Conservation (phyloP, 1,284 basidiomycete species). For the Salmacisia buchloeana region DNA sequence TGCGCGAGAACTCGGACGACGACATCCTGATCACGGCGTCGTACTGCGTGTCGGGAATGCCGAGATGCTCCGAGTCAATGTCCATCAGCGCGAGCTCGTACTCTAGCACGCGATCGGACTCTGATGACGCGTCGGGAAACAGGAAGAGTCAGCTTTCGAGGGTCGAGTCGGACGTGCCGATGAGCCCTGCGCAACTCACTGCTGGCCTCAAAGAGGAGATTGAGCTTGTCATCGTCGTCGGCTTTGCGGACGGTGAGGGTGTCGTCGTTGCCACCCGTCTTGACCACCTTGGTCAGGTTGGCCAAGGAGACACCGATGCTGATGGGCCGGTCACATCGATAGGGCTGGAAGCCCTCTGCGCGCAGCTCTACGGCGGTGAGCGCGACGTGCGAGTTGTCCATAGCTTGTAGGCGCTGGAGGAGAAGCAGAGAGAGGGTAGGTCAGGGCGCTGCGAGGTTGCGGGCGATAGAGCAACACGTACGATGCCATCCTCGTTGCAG, state of each 20-base stretch:
- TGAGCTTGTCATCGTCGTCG: constrained; percentile 85
- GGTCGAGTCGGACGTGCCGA: constrained; percentile 17
- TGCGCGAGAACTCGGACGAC: constrained; percentile 79
- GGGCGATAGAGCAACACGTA: constrained; percentile 52
- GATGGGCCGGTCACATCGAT: constrained; percentile 93
- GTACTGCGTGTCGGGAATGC: constrained; percentile 97
- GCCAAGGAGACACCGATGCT: constrained; percentile 62
- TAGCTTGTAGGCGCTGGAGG: constrained; percentile 65
- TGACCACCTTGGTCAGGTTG: constrained; percentile 89
- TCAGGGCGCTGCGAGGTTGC: neutral
- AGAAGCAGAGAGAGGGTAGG: neutral
- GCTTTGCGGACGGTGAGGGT: constrained; percentile 82
- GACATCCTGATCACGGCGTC: constrained; percentile 88
- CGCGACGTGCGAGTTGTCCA: constrained; percentile 99
- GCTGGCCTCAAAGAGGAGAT: constrained; percentile 83
- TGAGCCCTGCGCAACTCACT: constrained; percentile 65
- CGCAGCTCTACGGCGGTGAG: constrained; percentile 74
- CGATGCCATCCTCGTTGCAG: constrained; percentile 88
- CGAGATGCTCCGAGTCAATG: constrained; percentile 86
- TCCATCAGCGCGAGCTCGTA: constrained; percentile 99
- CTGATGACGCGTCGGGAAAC: constrained; percentile 53
- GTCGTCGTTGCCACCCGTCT: constrained; percentile 96
- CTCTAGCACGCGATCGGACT: constrained; percentile 88
- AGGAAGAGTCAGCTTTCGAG: neutral
- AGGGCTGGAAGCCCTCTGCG: constrained; percentile 53